Base-by-base conservation (phyloP, 140 eudicot species). In the Stevia rebaudiana region DNA sequence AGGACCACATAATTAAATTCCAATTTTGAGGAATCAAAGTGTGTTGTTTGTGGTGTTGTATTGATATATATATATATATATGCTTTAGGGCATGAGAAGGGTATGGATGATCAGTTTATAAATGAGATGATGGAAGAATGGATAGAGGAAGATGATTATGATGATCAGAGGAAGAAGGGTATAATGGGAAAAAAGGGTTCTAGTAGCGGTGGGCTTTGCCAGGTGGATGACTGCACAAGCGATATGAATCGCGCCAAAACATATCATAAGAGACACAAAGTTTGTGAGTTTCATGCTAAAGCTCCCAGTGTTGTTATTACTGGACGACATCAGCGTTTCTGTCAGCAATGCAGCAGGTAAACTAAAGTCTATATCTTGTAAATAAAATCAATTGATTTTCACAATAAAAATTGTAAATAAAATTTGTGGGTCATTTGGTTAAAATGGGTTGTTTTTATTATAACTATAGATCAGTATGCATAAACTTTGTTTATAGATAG, bases 341-440 rank as follows among this genome's bases (percentile, higher is more conserved):
- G 95, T 61, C 97, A 89, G 76, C 97, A 89, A 84, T 89, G 97
- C 76, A 89, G 97, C 95, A 86, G 95, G 97, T 89, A 65, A 31
- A 72, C 23, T 52, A 74, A 40, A 28, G 52, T 15, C 19, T 37
- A 8, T 37, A 8, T 43, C 28, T 11, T 21, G 51, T 8, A 52
- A 40, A 8, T 10, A 41, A 39, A 62, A 16, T 2, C 7, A 42
- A 62, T 40, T 8, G 0, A 4, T 62, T 10, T 8, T 5, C 48
- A 36, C 16, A 12, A 11, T 16, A 6, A 10, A 36, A 15, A 28
- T 1, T 28, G 4, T 33, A 33, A 33, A 1, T 33, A 33, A 33
- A 33, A 33, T 8, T 33, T 1, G 37, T 6, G 37, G 37, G 37
- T 33, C 33, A 28, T 28, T 28, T 28, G 33, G 33, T 28, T 4